Evolutionary conservation across 805 yeast genomes (phyloP).

Genomic region (Suhomyces vadensis): DNA sequence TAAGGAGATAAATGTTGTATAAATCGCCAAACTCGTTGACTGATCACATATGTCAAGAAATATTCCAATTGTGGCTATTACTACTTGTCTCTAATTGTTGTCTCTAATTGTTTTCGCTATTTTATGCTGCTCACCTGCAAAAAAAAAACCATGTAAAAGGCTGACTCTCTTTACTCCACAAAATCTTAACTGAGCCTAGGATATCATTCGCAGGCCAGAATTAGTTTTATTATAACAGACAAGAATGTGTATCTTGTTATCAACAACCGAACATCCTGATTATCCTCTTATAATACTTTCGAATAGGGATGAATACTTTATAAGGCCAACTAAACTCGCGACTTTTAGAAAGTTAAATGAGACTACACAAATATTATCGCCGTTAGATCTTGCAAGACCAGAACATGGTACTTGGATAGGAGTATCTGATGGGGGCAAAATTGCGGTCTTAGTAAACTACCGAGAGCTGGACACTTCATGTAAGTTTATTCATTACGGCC

Average conservation of each 20-base stretch:
- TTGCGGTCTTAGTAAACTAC: conserved; percentile 78
- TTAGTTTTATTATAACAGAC: neutral
- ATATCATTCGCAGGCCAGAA: neutral
- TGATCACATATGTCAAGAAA: too few relatives aligned
- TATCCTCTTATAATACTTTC: conserved; percentile 77
- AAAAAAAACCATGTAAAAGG: too few relatives aligned
- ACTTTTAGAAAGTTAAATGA: conserved; percentile 32
- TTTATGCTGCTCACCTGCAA: neutral
- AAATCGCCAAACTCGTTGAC: too few relatives aligned
- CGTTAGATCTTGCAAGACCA: conserved; percentile 68
- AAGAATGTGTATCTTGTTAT: conserved; percentile 75
- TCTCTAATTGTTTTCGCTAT: neutral
- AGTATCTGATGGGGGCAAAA: conserved; percentile 51
- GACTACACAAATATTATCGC: conserved; percentile 52
- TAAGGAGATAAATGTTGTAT: too few relatives aligned
- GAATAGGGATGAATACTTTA: conserved; percentile 84
- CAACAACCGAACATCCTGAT: conserved; percentile 67
- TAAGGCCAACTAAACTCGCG: conserved; percentile 69
- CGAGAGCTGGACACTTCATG: conserved; percentile 44
- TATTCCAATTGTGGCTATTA: too few relatives aligned
- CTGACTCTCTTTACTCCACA: conserved; percentile 1
- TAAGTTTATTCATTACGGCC: neutral
- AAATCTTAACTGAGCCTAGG: neutral
- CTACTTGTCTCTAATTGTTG: too few relatives aligned
- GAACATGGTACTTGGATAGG: conserved; percentile 96